Evolutionary conservation across 2,329 filamentous ascomycete genomes (phyloP).

Genomic region (Mycocentrospora acerina): DNA sequence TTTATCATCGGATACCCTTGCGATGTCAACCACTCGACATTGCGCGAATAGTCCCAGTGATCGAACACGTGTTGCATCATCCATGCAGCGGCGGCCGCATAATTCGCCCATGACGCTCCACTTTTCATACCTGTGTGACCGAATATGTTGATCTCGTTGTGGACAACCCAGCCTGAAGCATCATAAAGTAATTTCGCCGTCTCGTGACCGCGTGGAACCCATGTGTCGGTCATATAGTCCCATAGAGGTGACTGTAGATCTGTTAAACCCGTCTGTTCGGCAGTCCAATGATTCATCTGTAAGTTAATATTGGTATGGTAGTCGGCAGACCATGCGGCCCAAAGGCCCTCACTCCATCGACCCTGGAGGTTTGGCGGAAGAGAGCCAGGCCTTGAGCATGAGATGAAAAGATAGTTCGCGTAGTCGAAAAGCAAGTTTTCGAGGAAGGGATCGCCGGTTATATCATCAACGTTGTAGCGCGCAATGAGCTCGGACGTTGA

Average conservation of each 20-base stretch:
- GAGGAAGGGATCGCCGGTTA: conserved; percentile 52
- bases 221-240: conserved; percentile 56
- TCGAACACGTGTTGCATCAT: conserved; percentile 63
- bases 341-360: conserved; percentile 53
- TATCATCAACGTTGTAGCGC: conserved; percentile 27
- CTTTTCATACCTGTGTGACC: conserved; percentile 57
- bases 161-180: conserved; percentile 57
- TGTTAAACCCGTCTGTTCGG: conserved; percentile 55
- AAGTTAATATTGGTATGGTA: conserved; percentile 63
- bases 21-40: conserved; percentile 47
- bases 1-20: conserved; percentile 58
- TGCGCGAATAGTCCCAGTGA: conserved; percentile 56
- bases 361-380: conserved; percentile 61
- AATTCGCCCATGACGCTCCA: conserved; percentile 46
- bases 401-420: conserved; percentile 57
- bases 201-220: conserved; percentile 55
- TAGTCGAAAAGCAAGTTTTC: conserved; percentile 58
- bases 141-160: conserved; percentile 62
- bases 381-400: conserved; percentile 51
- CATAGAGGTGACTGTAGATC: conserved; percentile 51
- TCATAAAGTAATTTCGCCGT: conserved; percentile 58
- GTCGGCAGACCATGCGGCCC: conserved; percentile 55
- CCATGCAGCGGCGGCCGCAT: conserved; percentile 57
- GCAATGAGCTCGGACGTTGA: conserved; percentile 42
- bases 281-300: conserved; percentile 63